Evolutionary conservation across 305 asterid genomes (phyloP).

Genomic region (Vinca major): DNA sequence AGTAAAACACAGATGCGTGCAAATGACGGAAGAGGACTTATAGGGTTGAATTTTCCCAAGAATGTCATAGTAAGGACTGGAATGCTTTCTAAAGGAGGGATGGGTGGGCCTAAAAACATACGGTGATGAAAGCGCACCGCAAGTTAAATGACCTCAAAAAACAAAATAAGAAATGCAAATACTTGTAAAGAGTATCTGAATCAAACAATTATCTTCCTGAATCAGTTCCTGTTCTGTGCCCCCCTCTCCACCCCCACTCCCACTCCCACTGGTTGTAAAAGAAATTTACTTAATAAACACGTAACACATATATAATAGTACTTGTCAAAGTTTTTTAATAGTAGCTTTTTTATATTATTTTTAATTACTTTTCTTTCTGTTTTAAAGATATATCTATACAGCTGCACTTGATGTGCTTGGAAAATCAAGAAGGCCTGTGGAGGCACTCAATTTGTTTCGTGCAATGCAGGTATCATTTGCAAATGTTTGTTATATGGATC

Average conservation of each 20-base stretch:
- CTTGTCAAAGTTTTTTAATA: background rate
- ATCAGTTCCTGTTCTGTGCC: background rate
- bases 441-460: constrained; percentile 76
- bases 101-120: background rate
- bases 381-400: constrained; percentile 56
- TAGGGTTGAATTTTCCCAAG: background rate
- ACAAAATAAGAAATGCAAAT: background rate
- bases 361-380: constrained; percentile 14
- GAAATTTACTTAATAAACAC: background rate
- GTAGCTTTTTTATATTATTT: background rate
- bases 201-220: background rate
- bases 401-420: constrained; percentile 87
- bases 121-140: background rate
- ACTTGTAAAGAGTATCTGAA: background rate
- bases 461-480: constrained; percentile 57
- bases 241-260: too few relatives aligned
- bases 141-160: background rate
- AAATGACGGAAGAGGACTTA: background rate
- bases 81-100: background rate
- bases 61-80: background rate
- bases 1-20: background rate
- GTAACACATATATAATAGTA: background rate
- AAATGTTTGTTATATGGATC: background rate
- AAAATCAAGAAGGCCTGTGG: constrained; percentile 88
- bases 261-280: too few relatives aligned